A percentile compares a stretch with the other conserved stretches of the same genome.
Conservation (phyloP, 768 basidiomycete species). For the Chalciporus pseudorubinellus region DNA sequence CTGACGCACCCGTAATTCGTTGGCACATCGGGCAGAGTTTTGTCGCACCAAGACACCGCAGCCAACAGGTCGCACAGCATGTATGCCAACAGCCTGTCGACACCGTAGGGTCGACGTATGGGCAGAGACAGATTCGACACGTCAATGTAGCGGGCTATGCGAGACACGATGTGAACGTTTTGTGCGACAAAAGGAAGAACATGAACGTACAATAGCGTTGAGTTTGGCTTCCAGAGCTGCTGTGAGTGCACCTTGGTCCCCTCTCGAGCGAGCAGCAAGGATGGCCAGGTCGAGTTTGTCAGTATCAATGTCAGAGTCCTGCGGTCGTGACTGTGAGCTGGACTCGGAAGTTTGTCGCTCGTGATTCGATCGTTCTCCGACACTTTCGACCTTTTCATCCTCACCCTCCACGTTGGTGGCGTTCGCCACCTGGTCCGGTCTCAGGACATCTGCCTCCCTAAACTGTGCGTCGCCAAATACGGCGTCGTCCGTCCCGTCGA, state of each 20-base stretch:
- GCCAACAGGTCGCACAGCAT: constrained; percentile 79
- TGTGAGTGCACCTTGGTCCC: constrained; percentile 48
- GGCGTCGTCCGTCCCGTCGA: constrained; percentile 72
- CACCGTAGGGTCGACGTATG: constrained; percentile 73
- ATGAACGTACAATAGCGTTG: constrained; percentile 46
- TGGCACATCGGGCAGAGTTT: constrained; percentile 87
- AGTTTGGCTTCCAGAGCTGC: constrained; percentile 62
- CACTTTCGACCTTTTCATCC: constrained; percentile 1
- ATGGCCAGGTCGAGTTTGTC: constrained; percentile 52
- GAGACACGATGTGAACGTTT: constrained; percentile 15
- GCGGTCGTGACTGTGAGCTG: neutral
- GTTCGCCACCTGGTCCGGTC: constrained; percentile 35
- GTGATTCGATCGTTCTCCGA: constrained; percentile 15
- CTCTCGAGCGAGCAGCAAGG: constrained; percentile 44
- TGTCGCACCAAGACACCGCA: constrained; percentile 78
- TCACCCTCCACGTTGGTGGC: constrained; percentile 41
- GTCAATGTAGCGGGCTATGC: constrained; percentile 27
- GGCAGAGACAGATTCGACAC: constrained; percentile 80
- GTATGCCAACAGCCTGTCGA: constrained; percentile 90
- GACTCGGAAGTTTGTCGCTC: constrained; percentile 37
- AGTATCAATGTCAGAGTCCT: constrained; percentile 31
- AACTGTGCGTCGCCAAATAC: constrained; percentile 73
- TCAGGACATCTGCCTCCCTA: constrained; percentile 66
- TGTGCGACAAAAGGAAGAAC: constrained; percentile 32
- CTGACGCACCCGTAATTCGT: constrained; percentile 74